Percentiles rank a stretch among this genome's conserved stretches.
Conservation (phyloP, 2,329 filamentous ascomycete species). For the Neofusicoccum sp. region DNA sequence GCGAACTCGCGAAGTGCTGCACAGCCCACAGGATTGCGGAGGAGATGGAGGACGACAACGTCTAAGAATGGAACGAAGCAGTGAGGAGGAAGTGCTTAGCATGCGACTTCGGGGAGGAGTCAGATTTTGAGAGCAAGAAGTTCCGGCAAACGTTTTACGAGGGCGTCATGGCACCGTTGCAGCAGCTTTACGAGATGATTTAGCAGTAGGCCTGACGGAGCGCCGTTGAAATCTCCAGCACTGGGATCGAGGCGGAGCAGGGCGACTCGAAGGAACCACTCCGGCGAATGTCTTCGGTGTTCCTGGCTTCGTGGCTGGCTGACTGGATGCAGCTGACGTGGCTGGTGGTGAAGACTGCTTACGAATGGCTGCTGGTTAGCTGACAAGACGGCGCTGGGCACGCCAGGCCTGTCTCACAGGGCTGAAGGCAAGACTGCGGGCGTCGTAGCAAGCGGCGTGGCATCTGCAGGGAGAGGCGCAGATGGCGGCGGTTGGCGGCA, state of each 20-base stretch:
- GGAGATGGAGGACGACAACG: not conserved
- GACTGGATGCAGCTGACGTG: not conserved
- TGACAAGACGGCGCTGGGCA: not conserved
- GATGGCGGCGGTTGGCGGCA: not conserved
- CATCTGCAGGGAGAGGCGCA: constrained; percentile 4
- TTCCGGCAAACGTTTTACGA: not conserved
- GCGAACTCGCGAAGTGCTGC: not conserved
- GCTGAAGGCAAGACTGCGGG: constrained; percentile 9
- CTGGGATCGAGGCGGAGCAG: not conserved
- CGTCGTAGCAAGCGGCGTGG: constrained; percentile 12
- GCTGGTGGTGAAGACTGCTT: not conserved
- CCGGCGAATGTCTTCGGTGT: not conserved
- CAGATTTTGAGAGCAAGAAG: not conserved
- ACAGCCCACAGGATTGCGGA: not conserved
- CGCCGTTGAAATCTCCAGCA: not conserved
- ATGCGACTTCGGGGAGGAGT: not conserved
- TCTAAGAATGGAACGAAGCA: not conserved
- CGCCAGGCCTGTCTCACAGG: not conserved
- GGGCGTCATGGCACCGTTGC: not conserved
- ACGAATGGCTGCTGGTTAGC: not conserved
- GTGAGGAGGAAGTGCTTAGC: not conserved
- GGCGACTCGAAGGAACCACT: not conserved
- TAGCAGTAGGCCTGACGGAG: not conserved
- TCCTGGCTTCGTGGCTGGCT: constrained; percentile 8
- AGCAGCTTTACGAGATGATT: constrained; percentile 8